Evolutionary conservation across 208 protist species (phyloP).

Genomic region (Wallacemonas sp.): DNA sequence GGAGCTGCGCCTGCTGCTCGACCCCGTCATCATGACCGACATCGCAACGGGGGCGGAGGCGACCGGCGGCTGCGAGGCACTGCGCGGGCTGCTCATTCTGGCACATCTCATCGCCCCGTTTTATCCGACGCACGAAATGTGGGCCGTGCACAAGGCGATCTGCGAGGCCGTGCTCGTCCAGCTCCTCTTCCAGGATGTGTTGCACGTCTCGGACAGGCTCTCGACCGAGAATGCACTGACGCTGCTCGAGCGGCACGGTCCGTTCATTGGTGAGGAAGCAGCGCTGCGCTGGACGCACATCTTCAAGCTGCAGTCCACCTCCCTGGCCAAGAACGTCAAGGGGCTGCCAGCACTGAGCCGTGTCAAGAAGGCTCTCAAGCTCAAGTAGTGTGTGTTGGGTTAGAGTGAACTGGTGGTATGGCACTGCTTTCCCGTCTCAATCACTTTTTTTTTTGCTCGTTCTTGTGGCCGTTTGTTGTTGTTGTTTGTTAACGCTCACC

Average conservation of each 20-base stretch:
- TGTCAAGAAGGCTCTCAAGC: slow-evolving; percentile 59
- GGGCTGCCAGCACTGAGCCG: slow-evolving; percentile 45
- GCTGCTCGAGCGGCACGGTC: slow-evolving; percentile 66
- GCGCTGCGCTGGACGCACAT: slow-evolving; percentile 43
- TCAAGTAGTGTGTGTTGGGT: background rate
- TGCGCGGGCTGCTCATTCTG: slow-evolving; percentile 50
- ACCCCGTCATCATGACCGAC: background rate
- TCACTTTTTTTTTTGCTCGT: slow-evolving; percentile 6
- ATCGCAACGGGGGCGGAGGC: too few species aligned
- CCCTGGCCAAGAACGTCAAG: slow-evolving; percentile 28
- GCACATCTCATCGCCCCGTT: slow-evolving; percentile 66
- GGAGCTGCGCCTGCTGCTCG: slow-evolving; percentile 7
- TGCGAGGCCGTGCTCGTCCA: slow-evolving; percentile 64
- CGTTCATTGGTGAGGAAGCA: slow-evolving; percentile 45
- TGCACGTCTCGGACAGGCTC: slow-evolving; percentile 20
- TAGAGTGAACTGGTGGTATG: too few species aligned
- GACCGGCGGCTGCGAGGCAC: slow-evolving; percentile 44
- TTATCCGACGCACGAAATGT: slow-evolving; percentile 81
- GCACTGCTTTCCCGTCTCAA: background rate
- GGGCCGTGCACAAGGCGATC: slow-evolving; percentile 73
- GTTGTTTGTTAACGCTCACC: too few species aligned
- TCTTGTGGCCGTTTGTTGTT: too few species aligned
- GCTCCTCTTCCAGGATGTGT: slow-evolving; percentile 28
- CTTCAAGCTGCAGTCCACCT: slow-evolving; percentile 51
- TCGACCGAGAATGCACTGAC: slow-evolving; percentile 31